Percentiles rank a stretch among this genome's conserved stretches.
phyloP scores from a whole-genome alignment of 2,329 filamentous ascomycete genomes.

The Teratosphaeria destructans region DNA sequence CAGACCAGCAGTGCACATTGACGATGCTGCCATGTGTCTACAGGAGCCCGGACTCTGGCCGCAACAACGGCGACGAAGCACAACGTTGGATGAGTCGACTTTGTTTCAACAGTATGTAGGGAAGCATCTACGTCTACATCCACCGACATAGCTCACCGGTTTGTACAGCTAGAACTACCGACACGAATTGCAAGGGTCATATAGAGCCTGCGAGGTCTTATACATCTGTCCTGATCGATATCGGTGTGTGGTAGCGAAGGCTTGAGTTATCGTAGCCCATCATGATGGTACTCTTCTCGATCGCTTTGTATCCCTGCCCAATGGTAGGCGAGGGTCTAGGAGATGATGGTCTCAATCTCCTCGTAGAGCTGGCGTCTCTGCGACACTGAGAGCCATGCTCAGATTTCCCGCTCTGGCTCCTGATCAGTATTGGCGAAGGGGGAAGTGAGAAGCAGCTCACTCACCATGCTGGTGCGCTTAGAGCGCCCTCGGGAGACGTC shows the following conservation, averaged over 20 bases:
- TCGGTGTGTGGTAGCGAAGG: background rate
- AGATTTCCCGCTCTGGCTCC: background rate
- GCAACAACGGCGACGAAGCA: too few species aligned
- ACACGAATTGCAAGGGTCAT: too few species aligned
- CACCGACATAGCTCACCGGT: too few species aligned
- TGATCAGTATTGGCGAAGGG: background rate
- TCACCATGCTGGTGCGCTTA: constrained; percentile 5
- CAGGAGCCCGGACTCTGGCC: too few species aligned
- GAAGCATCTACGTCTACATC: too few species aligned
- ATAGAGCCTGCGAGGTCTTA: background rate
- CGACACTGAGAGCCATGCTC: background rate
- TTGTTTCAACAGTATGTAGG: too few species aligned
- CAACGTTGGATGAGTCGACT: too few species aligned
- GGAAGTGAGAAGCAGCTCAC: background rate
- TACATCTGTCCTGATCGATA: background rate
- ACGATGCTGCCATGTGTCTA: too few species aligned
- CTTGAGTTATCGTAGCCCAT: background rate
- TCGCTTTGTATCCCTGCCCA: background rate
- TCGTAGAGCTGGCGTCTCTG: background rate
- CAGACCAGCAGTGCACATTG: too few species aligned
- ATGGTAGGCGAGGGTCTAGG: background rate
- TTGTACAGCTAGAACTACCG: too few species aligned
- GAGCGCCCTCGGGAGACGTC: constrained; percentile 20
- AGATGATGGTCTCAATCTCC: background rate
- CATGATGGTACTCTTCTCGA: background rate